Evolutionary conservation across 148 eudicot species (phyloP), one percentile per base, ranked within the genome.

Genomic region (Rhododendron ovatum): DNA sequence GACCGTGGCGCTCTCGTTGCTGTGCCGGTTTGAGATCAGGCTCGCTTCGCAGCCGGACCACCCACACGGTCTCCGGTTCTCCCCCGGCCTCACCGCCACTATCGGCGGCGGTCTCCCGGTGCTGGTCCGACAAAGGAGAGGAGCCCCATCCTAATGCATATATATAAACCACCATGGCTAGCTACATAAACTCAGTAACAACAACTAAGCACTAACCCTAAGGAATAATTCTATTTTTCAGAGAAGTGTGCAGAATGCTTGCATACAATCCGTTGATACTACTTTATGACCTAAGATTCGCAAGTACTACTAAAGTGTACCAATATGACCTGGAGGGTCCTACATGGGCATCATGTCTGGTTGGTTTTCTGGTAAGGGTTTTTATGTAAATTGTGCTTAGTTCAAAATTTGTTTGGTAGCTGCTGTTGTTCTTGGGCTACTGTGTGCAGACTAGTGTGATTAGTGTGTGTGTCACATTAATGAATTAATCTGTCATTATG

Each of bases 71-170:
- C 91, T 93, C 47, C 91, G 88, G 48, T 95, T 95, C 84, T 82
- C 91, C 1, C 93, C 96, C 28, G 96, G 96, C n/a, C 89, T 94
- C 35, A 94, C 95, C 1, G 95, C 95, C 51, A 92, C 93, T 9
- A 80, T 91, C 41, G 81, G 84, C 4, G 94, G 93, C 2, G 96
- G 96, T 1, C 79, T 94, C 20, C 93, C 87, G 8, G 90, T 92
- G 35, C 78, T 84, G 10, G 85, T 94, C 81, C 86, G 51, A 18
- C 80, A 82, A 84, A 89, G 89, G 84, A 82, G 33, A 51, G 22
- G 33, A 41, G 22, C 73, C 74, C 41, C 69, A 37, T 81, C 79
- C 24, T 30, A 59, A 37, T 47, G 15, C 81, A 39, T 35, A 47
- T 47, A 9, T 47, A 26, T 69, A 11, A 1, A 76, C 47, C 37